Conservation (phyloP, 768 basidiomycete genomes). For the Macrolepiota fuliginosa region DNA sequence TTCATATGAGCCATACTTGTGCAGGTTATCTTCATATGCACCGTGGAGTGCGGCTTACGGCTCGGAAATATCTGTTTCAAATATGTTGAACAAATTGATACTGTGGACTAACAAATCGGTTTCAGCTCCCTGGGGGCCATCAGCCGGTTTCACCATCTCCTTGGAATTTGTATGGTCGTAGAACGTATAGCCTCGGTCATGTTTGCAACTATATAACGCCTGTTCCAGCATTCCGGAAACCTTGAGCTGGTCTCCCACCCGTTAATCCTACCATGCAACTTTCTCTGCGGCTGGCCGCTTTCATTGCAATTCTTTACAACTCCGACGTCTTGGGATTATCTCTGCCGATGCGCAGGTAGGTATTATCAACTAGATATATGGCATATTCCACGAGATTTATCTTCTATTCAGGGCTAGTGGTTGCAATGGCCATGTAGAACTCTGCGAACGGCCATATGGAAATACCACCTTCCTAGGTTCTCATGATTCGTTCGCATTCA, state of each 20-base stretch:
- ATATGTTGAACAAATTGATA: not conserved
- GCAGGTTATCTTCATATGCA: not conserved
- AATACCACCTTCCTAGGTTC: slow-evolving; percentile 47
- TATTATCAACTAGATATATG: not conserved
- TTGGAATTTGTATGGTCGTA: not conserved
- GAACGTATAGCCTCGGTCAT: not conserved
- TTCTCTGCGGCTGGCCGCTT: slow-evolving; percentile 31
- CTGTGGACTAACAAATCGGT: not conserved
- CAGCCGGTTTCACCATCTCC: not conserved
- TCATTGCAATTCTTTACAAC: slow-evolving; percentile 17
- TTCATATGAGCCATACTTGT: no score
- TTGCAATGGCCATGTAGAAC: slow-evolving; percentile 64
- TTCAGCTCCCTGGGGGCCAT: not conserved
- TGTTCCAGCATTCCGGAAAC: not conserved
- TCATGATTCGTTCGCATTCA: slow-evolving; percentile 56
- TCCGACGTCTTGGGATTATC: slow-evolving; percentile 17
- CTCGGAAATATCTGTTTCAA: not conserved
- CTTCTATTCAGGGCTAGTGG: slow-evolving; percentile 32
- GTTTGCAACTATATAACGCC: not conserved
- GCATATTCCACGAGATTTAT: not conserved
- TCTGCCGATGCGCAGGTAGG: slow-evolving; percentile 22
- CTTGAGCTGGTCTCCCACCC: slow-evolving; percentile 31
- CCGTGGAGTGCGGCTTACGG: not conserved
- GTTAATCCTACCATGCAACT: slow-evolving; percentile 26
- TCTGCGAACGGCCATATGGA: slow-evolving; percentile 56